These are phyloP conservation scores for Solanum paucissectum DNA, from an alignment of 257 asterid species.

Conservation along the genomic window DNA sequence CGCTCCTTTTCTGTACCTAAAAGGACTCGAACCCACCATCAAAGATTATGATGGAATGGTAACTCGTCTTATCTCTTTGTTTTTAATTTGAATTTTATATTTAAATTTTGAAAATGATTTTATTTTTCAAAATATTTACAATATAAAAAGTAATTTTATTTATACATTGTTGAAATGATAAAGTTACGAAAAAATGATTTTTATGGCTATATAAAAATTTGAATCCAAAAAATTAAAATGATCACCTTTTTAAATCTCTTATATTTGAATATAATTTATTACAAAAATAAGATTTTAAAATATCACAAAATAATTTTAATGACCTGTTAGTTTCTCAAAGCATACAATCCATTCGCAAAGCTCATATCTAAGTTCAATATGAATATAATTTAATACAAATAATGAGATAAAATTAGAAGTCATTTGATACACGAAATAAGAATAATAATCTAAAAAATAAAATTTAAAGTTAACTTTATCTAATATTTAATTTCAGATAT, in stretches of 20 bases:
- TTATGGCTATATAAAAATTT: neutral
- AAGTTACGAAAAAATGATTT: neutral
- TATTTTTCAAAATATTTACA: neutral
- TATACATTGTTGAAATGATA: neutral
- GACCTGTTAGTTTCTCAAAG: neutral
- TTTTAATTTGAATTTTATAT: neutral
- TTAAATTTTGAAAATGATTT: neutral
- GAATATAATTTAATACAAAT: too few species aligned
- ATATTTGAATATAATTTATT: neutral
- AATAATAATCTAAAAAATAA: too few species aligned
- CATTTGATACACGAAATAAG: too few species aligned
- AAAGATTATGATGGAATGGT: neutral
- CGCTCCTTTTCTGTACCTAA: too few species aligned
- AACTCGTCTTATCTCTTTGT: neutral
- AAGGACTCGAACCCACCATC: too few species aligned
- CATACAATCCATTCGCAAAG: neutral
- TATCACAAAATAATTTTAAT: neutral
- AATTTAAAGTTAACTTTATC: too few species aligned
- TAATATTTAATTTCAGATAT: too few species aligned
- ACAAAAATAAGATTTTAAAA: neutral
- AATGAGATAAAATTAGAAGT: neutral
- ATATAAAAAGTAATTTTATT: neutral
- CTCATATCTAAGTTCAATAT: too few species aligned
- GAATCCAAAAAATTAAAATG: neutral
- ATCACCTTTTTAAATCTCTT: neutral